A percentile compares a stretch with the other conserved stretches of the same genome.
Evolutionary conservation across 2,329 filamentous ascomycete species (phyloP).

Genomic region (Monilinia vaccinii-corymbosi): DNA sequence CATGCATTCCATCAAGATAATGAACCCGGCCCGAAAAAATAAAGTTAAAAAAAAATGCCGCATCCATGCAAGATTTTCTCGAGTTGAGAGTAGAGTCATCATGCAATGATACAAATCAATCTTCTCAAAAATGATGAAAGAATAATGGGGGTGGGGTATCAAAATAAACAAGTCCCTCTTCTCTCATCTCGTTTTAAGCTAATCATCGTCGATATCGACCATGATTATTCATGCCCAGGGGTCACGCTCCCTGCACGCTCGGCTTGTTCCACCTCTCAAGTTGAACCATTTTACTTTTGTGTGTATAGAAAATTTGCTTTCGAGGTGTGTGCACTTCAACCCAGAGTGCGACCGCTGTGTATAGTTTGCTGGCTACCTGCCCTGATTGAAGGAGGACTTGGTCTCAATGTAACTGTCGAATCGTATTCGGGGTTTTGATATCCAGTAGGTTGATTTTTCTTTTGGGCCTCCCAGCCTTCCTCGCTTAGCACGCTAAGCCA

Average conservation of each 20-base stretch:
- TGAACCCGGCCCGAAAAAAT: background rate
- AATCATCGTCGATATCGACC: background rate
- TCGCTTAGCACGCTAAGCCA: conserved; percentile 85
- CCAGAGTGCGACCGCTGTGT: conserved; percentile 29
- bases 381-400: conserved; percentile 25
- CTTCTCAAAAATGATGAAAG: conserved; percentile 7
- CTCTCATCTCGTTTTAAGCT: background rate
- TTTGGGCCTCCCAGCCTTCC: conserved; percentile 49
- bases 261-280: background rate
- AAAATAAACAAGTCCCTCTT: conserved; percentile 10
- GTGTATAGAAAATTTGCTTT: background rate
- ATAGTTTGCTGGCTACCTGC: conserved; percentile 29
- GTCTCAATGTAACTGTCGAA: conserved; percentile 23
- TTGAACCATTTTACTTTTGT: background rate
- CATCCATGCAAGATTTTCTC: background rate
- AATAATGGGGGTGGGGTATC: conserved; percentile 5
- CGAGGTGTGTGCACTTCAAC: conserved; percentile 16
- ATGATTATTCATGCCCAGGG: background rate
- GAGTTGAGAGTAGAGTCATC: conserved; percentile 5
- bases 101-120: conserved; percentile 8
- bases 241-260: background rate
- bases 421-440: conserved; percentile 25
- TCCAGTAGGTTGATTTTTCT: conserved; percentile 18
- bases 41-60: conserved; percentile 2
- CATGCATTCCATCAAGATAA: conserved; percentile 3